Conservation (phyloP, 495 filamentous ascomycete genomes). For the Ramalina intermedia region DNA sequence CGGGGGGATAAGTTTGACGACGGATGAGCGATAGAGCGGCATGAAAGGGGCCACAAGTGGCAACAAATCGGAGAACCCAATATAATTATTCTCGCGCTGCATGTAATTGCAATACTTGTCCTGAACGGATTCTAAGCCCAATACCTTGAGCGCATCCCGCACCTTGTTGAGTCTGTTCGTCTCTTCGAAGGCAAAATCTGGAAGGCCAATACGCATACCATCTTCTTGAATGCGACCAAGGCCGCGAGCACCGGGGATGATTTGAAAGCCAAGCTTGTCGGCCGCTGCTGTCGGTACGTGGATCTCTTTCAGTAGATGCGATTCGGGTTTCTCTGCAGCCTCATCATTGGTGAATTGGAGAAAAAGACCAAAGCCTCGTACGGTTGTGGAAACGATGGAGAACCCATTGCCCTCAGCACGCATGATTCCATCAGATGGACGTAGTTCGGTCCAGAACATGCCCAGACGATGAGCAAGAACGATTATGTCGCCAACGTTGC, state of each 20-base stretch:
- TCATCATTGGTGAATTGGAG: constrained; percentile 1
- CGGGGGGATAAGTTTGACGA: background rate
- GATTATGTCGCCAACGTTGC: constrained; percentile 19
- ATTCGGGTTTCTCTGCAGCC: background rate
- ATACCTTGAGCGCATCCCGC: background rate
- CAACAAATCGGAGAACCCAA: constrained; percentile 3
- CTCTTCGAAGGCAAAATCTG: background rate
- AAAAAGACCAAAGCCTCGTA: constrained; percentile 5
- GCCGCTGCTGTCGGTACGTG: background rate
- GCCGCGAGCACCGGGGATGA: background rate
- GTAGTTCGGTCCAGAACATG: constrained; percentile 22
- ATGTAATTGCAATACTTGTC: background rate
- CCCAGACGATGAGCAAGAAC: constrained; percentile 20
- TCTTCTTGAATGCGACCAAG: background rate
- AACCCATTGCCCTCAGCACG: constrained; percentile 21
- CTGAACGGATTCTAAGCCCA: background rate
- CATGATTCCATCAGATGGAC: constrained; percentile 19
- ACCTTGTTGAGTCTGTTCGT: background rate
- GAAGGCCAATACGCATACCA: background rate
- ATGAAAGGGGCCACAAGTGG: constrained; percentile 1
- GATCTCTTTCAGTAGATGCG: background rate
- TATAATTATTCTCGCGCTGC: background rate
- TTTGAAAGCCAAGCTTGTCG: constrained; percentile 4
- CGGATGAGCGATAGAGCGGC: background rate
- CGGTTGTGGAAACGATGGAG: constrained; percentile 16